Evolutionary conservation across 208 protist genomes (phyloP).

Genomic region (Trypanosoma congolense): DNA sequence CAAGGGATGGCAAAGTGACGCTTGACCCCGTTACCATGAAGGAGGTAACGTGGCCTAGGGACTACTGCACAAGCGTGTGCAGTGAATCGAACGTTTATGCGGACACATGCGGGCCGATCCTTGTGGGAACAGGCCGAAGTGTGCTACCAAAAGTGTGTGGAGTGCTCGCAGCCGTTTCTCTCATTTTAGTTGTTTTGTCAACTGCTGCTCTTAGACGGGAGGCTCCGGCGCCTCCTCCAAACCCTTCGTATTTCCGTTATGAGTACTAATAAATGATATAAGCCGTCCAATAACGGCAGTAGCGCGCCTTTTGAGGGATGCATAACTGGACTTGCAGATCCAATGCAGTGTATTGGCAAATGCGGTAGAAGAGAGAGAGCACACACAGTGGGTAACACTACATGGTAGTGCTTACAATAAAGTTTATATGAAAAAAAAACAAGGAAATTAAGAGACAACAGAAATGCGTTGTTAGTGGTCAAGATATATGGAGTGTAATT

Average conservation of each 20-base stretch:
- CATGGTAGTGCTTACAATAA: no score
- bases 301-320: no score
- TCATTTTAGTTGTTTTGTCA: conserved; percentile 8
- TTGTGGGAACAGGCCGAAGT: not conserved
- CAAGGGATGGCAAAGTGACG: conserved; percentile 23
- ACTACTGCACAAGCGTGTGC: conserved; percentile 28
- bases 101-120: conserved; percentile 6
- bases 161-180: not conserved
- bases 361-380: no score
- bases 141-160: conserved; percentile 1
- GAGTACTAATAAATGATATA: conserved; percentile 10
- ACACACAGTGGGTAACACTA: no score
- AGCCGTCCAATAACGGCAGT: not conserved
- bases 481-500: no score
- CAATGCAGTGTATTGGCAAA: no score
- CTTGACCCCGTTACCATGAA: conserved; percentile 26
- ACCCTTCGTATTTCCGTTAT: conserved; percentile 3
- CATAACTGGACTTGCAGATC: no score
- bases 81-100: conserved; percentile 17
- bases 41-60: conserved; percentile 27
- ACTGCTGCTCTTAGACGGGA: not conserved
- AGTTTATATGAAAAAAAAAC: no score
- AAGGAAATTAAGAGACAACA: no score
- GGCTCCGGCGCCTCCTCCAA: not conserved
- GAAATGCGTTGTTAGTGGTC: no score